Percentiles rank a stretch among this genome's conserved stretches.
phyloP scores from a whole-genome alignment of 2,329 filamentous ascomycete species.

The Davidsoniella neocaledoniae region DNA sequence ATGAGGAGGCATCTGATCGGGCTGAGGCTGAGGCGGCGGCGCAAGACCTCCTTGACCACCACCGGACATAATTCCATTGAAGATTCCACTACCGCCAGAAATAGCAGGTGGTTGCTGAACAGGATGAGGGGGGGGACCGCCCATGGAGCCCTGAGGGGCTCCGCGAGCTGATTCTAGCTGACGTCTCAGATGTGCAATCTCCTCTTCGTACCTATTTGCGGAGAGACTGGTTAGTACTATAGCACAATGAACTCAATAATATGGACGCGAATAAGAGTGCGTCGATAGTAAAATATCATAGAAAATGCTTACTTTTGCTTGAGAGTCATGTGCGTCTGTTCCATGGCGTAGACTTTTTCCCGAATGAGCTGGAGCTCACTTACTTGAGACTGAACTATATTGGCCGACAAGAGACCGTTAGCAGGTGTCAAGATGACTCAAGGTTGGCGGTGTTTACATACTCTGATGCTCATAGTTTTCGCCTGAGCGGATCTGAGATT shows the following conservation, averaged over 20 bases:
- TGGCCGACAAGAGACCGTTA: background rate
- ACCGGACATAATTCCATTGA: constrained; percentile 91
- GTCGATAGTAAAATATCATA: background rate
- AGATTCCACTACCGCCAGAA: constrained; percentile 79
- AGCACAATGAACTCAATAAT: background rate
- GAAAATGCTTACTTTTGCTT: constrained; percentile 57
- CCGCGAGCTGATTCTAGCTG: constrained; percentile 66
- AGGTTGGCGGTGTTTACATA: constrained; percentile 34
- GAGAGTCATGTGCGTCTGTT: constrained; percentile 72
- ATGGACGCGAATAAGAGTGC: background rate
- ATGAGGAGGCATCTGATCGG: constrained; percentile 36
- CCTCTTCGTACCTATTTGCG: constrained; percentile 67
- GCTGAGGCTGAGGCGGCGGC: constrained; percentile 58
- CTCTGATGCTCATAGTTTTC: constrained; percentile 87
- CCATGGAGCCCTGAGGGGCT: constrained; percentile 39
- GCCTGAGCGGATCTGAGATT: constrained; percentile 62
- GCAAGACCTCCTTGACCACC: constrained; percentile 69
- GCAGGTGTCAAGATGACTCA: background rate
- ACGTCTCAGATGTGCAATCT: constrained; percentile 68
- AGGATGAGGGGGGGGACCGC: constrained; percentile 55
- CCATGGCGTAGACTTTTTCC: constrained; percentile 83
- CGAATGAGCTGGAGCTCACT: constrained; percentile 90
- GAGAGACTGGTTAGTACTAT: background rate
- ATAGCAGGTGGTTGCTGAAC: constrained; percentile 79
- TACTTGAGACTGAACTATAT: constrained; percentile 69